Base-by-base conservation (phyloP, 208 protist species). In the Polymyxa betae region DNA sequence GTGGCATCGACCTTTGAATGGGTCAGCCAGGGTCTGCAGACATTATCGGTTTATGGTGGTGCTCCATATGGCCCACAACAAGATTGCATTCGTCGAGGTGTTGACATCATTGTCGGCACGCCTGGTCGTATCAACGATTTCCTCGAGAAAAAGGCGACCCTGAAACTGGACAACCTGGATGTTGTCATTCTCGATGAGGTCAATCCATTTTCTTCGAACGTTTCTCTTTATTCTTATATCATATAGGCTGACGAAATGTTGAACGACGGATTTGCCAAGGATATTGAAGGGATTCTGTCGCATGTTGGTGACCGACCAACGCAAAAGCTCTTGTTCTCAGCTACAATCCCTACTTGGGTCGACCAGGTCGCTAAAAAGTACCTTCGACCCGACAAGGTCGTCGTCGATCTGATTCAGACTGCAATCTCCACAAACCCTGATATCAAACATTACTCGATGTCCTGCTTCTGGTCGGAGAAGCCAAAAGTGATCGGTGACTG, bases 61-160 rank as follows among this genome's bases (percentile, higher is more conserved):
- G 90, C 93, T 45, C 78, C 90, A n/a, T 92, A 93, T 35, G 44
- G 60, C 29, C 43, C 77, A 44, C 93, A 94, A 64, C 43, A 29
- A 38, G 32, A n/a, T 20, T 52, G 41, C 43, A 90, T 95, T 0
- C 41, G 45, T 12, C 29, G 43, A 0, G 93, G 93, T 44, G 43
- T 91, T 24, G 93, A 94, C 88, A 54, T 95, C 38, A 45, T 95
- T 0, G 90, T 95, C 12, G 93, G 93, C 1, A 95, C 93, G 40
- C 93, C 93, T 38, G 93, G 93, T 16, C 90, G 93, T 40, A 88
- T 93, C 49, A 93, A 93, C 64, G 93, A 94, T 88, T 92, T 88
- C 10, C 45, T 91, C 45, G 77, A 92, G 20, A 66, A 66, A 29
- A 16, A 29, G 20, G 20, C 16, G 54, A 32, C 29, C 54, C 54